phyloP scores from a whole-genome alignment of 148 eudicot species.

The Camellia japonica region DNA sequence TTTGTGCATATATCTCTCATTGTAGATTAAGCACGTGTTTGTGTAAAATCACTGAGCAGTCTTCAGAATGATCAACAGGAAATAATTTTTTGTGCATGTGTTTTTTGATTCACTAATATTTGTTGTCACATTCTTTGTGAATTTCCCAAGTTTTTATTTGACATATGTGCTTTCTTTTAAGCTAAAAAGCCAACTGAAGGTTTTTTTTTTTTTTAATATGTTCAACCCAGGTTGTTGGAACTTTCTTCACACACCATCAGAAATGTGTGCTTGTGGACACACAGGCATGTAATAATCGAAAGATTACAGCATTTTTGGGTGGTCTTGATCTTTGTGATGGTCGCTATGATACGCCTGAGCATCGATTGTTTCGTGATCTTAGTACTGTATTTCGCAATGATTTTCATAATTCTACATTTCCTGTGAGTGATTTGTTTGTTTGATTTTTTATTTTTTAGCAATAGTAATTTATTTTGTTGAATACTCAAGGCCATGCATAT shows the following conservation, averaged over 20 bases:
- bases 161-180: not conserved
- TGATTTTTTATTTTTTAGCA: conserved; percentile 2
- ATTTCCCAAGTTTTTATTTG: not conserved
- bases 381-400: conserved; percentile 75
- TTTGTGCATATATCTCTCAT: not conserved
- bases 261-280: conserved; percentile 97
- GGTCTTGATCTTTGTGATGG: conserved; percentile 98
- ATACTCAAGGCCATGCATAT: not conserved
- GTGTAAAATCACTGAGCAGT: not conserved
- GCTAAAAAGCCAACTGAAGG: conserved; percentile 11
- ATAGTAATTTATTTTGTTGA: not conserved
- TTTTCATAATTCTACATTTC: conserved; percentile 82
- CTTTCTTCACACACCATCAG: conserved; percentile 93
- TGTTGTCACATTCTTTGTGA: not conserved
- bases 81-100: not conserved
- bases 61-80: not conserved
- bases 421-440: conserved; percentile 54
- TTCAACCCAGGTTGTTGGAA: conserved; percentile 76
- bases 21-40: not conserved
- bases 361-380: conserved; percentile 81
- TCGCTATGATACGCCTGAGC: conserved; percentile 97
- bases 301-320: conserved; percentile 86
- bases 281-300: conserved; percentile 84
- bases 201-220: conserved; percentile 6
- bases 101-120: not conserved